phyloP scores from a whole-genome alignment of 2,329 filamentous ascomycete species.

The Aureobasidium musti region DNA sequence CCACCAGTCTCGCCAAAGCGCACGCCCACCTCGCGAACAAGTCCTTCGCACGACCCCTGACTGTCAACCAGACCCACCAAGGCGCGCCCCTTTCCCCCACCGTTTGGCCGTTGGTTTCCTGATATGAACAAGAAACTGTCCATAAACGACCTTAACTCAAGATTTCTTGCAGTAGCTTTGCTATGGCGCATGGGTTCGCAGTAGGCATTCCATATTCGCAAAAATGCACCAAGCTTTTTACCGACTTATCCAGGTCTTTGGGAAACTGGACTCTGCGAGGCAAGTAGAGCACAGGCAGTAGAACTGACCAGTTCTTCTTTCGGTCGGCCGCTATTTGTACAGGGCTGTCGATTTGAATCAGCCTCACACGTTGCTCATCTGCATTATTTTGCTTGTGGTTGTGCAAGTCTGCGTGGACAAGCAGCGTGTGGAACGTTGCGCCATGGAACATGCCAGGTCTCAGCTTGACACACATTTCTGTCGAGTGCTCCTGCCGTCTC shows the following conservation, averaged over 20 bases:
- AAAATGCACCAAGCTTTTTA: conserved; percentile 8
- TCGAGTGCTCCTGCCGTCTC: conserved; percentile 6
- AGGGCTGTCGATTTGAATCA: conserved; percentile 5
- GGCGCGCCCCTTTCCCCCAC: conserved; percentile 20
- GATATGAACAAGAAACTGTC: conserved; percentile 26
- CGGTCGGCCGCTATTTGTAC: conserved; percentile 5
- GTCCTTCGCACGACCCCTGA: conserved; percentile 22
- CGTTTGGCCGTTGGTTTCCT: conserved; percentile 22
- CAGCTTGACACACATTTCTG: conserved; percentile 14
- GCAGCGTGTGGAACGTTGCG: conserved; percentile 17
- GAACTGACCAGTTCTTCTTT: conserved; percentile 21
- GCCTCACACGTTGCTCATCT: conserved; percentile 23
- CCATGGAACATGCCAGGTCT: conserved; percentile 27
- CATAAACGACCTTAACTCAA: conserved; percentile 7
- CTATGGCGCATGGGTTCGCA: conserved; percentile 21
- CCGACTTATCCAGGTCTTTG: conserved; percentile 19
- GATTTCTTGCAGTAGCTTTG: conserved; percentile 23
- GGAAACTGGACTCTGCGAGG: conserved; percentile 7
- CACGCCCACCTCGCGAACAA: conserved; percentile 22
- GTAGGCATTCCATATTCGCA: conserved; percentile 15
- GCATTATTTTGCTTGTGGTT: not conserved
- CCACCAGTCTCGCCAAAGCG: conserved; percentile 20
- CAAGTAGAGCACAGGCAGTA: conserved; percentile 1
- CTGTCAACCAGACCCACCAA: conserved; percentile 25
- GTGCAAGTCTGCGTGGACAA: conserved; percentile 20